Evolutionary conservation across 192 early-diverging fungal species (phyloP).

Genomic region (Umbelopsis isabellina): DNA sequence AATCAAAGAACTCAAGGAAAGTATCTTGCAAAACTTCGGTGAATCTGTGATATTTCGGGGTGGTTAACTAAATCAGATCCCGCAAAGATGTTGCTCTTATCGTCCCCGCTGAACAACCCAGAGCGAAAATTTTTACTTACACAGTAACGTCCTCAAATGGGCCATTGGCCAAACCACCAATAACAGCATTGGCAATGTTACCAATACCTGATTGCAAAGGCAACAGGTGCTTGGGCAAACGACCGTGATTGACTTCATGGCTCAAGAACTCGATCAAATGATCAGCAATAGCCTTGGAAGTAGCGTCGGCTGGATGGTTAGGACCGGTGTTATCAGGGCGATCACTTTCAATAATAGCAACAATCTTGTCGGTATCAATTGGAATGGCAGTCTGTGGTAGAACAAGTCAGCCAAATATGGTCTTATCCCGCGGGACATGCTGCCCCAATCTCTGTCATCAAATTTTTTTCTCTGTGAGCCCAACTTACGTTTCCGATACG

Average conservation of each 20-base stretch:
- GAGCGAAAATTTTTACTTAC: conserved; percentile 32
- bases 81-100: neutral
- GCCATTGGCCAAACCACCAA: conserved; percentile 45
- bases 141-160: conserved; percentile 42
- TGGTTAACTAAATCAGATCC: neutral
- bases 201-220: conserved; percentile 49
- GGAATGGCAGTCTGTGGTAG: conserved; percentile 35
- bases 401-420: neutral
- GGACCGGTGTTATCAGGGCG: conserved; percentile 38
- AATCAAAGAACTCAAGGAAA: conserved; percentile 46
- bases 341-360: conserved; percentile 43
- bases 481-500: conserved; percentile 37
- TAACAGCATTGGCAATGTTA: conserved; percentile 50
- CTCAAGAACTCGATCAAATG: conserved; percentile 47
- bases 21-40: conserved; percentile 52
- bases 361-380: conserved; percentile 40
- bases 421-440: neutral
- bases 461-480: conserved; percentile 7
- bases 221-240: conserved; percentile 38
- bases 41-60: conserved; percentile 21
- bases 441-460: neutral
- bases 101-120: neutral
- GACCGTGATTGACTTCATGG: conserved; percentile 44
- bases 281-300: conserved; percentile 34
- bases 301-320: conserved; percentile 35